These are phyloP conservation scores for Lipomyces kockii DNA, from an alignment of 805 yeast species.

Conservation along the genomic window DNA sequence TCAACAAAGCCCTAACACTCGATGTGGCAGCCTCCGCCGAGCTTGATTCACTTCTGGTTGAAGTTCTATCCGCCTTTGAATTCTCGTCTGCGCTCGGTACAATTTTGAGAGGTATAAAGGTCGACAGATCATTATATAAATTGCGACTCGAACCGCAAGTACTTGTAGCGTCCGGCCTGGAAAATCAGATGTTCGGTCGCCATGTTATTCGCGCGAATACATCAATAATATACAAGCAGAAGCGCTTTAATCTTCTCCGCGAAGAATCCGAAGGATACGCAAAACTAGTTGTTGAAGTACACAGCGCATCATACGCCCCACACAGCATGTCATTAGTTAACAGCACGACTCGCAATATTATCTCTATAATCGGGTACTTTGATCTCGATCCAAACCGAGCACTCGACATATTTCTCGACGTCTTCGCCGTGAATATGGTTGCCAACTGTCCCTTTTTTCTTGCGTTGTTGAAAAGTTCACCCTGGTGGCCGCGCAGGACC, in stretches of 20 bases:
- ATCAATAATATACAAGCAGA: conserved; percentile 53
- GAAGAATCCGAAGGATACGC: conserved; percentile 84
- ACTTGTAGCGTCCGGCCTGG: conserved; percentile 21
- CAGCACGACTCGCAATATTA: conserved; percentile 54
- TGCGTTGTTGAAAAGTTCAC: conserved; percentile 56
- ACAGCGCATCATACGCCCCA: conserved; percentile 27
- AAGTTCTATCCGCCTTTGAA: conserved; percentile 19
- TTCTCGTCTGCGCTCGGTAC: conserved; percentile 20
- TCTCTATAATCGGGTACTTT: conserved; percentile 71
- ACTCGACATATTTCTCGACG: conserved; percentile 63
- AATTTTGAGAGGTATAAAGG: conserved; percentile 35
- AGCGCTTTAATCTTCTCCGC: conserved; percentile 66
- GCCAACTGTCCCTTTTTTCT: conserved; percentile 54
- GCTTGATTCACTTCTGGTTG: conserved; percentile 22
- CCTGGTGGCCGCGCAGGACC: conserved; percentile 66
- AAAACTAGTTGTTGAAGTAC: conserved; percentile 50
- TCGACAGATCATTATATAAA: conserved; percentile 37
- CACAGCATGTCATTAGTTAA: conserved; percentile 42
- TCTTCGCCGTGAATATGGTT: conserved; percentile 54
- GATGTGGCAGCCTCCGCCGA: conserved; percentile 1
- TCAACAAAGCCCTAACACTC: conserved; percentile 10
- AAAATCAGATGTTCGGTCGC: conserved; percentile 44
- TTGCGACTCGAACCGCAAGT: conserved; percentile 40
- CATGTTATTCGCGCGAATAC: conserved; percentile 50
- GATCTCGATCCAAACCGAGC: conserved; percentile 73